Evolutionary conservation across 805 yeast genomes (phyloP), one percentile per base, ranked within the genome.

Genomic region (Cyberlindnera saturnus): DNA sequence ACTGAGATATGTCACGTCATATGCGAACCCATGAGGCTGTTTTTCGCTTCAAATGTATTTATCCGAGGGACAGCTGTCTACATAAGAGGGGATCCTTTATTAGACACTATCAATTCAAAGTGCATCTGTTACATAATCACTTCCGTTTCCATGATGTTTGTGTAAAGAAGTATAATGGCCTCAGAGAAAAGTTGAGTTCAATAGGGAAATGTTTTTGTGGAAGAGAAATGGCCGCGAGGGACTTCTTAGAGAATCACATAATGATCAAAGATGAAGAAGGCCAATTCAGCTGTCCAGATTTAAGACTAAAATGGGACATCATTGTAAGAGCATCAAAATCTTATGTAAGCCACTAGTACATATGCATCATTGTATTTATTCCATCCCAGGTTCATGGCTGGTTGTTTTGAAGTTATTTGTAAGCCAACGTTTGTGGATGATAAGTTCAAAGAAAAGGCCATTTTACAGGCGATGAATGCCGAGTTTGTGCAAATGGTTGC

Each of bases 61-160:
- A 70, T 51, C 85, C 85, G 10, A 65, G 71, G 40, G 62, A 62
- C 14, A 61, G 61, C 35, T 81, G 86, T 54, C 61, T 70, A 3
- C 86, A 80, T 55, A 77, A 73, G 53, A 69, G 79, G 14, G 81
- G 84, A 23, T 74, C 68, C 52, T 81, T 81, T 63, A 81, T 81
- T 60, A 65, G 87, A 38, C 82, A 82, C 5, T 81, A 81, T 57
- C 86, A 81, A 56, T 79, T 67, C 65, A 81, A 81, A 54, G 81
- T 81, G 55, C 87, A 81, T 55, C 60, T 81, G 42, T 61, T 81
- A 34, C 81, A 79, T 54, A 65, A 72, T 41, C 87, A 81, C 50
- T 81, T 81, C 56, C 59, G 57, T 38, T 79, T 79, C 56, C 80
- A 77, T 49, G 66, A 75, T 45, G 50, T 50, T 13, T 62, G 64